Percentiles rank a stretch among this genome's conserved stretches.
phyloP scores from a whole-genome alignment of 768 basidiomycete species.

The Suillus lakei region DNA sequence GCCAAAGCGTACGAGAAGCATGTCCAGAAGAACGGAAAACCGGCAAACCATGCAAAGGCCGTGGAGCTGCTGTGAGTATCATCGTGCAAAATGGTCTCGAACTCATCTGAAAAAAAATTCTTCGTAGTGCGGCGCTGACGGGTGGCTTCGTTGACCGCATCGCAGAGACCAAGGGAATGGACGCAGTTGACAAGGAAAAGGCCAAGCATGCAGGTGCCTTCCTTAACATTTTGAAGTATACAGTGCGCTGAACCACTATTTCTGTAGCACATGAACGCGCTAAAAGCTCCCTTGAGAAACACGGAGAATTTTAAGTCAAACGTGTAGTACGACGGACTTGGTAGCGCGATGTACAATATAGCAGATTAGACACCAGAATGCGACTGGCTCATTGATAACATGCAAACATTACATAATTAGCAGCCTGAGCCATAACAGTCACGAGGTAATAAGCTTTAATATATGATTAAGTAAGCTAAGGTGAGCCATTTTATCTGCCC shows the following conservation, averaged over 20 bases:
- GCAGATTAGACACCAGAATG: too few relatives aligned
- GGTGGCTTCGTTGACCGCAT: slow-evolving; percentile 31
- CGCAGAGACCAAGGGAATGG: slow-evolving; percentile 30
- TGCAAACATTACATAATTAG: too few relatives aligned
- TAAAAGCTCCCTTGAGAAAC: slow-evolving; percentile 12
- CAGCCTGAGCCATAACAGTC: too few relatives aligned
- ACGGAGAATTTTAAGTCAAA: slow-evolving; percentile 18
- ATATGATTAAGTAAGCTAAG: too few relatives aligned
- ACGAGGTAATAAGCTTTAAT: too few relatives aligned
- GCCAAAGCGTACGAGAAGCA: slow-evolving; percentile 36
- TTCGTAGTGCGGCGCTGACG: slow-evolving; percentile 27
- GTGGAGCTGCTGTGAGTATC: slow-evolving; percentile 29
- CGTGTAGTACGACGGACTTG: neutral
- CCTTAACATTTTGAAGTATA: too few relatives aligned
- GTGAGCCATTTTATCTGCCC: too few relatives aligned
- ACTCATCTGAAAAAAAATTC: neutral
- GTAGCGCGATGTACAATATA: neutral
- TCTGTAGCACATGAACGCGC: slow-evolving; percentile 19
- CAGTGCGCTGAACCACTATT: slow-evolving; percentile 7
- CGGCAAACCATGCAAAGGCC: slow-evolving; percentile 28
- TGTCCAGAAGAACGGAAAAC: slow-evolving; percentile 21
- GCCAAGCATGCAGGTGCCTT: slow-evolving; percentile 28
- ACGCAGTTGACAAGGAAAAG: slow-evolving; percentile 22
- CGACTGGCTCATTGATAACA: too few relatives aligned
- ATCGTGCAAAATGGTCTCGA: neutral